Evolutionary conservation across 352 stramenopile genomes (phyloP).

Genomic region (Globisporangium irregulare): DNA sequence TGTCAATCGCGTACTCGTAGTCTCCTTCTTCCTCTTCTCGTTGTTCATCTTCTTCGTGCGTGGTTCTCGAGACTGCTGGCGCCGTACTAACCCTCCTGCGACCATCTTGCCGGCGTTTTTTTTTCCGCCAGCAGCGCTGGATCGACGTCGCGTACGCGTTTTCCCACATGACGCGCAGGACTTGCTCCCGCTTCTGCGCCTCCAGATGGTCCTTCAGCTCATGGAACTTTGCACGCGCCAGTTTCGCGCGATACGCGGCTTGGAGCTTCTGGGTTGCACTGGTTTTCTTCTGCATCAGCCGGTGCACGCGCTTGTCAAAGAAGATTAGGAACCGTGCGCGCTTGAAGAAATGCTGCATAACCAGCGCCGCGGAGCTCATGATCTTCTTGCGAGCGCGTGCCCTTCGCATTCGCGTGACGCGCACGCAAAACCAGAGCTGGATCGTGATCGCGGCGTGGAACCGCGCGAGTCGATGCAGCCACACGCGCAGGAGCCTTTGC

Average conservation of each 20-base stretch:
- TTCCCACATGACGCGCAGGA: conserved; percentile 62
- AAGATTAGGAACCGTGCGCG: conserved; percentile 30
- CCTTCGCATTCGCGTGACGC: conserved; percentile 22
- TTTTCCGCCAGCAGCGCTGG: conserved; percentile 53
- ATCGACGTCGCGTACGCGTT: conserved; percentile 72
- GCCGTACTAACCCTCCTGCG: not conserved
- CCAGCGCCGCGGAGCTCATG: conserved; percentile 17
- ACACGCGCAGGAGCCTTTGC: conserved; percentile 33
- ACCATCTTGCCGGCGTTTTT: not conserved
- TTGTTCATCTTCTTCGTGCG: not conserved
- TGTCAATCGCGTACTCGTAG: conserved; percentile 5
- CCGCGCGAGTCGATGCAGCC: conserved; percentile 35
- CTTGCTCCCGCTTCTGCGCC: conserved; percentile 41
- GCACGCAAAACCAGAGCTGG: conserved; percentile 49
- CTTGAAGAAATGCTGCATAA: conserved; percentile 53
- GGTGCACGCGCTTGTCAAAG: conserved; percentile 39
- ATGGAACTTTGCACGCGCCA: conserved; percentile 52
- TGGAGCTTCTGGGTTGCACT: conserved; percentile 45
- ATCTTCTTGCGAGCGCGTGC: conserved; percentile 16
- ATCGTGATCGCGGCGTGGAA: conserved; percentile 58
- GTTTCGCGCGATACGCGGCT: conserved; percentile 57
- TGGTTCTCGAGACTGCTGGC: not conserved
- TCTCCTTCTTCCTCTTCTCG: not conserved
- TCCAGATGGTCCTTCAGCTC: conserved; percentile 61
- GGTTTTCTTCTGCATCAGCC: conserved; percentile 22